Percentiles rank a stretch among this genome's conserved stretches.
phyloP scores from a whole-genome alignment of 1,284 basidiomycete genomes.

The Tylopilus sp. region DNA sequence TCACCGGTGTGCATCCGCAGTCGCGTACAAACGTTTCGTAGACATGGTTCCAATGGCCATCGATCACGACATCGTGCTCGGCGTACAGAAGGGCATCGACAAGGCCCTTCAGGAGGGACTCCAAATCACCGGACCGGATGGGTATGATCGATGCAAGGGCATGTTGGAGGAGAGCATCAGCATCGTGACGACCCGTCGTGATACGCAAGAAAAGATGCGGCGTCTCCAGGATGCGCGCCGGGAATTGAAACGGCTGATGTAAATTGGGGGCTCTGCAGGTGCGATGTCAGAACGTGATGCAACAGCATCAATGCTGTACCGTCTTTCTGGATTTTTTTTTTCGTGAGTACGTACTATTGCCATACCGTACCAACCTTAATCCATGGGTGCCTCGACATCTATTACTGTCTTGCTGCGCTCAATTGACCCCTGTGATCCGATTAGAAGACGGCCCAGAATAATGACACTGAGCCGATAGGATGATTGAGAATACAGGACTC shows the following conservation, averaged over 20 bases:
- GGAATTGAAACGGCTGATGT: constrained; percentile 39
- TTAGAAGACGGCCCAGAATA: too few species aligned
- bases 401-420: too few species aligned
- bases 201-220: constrained; percentile 49
- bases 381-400: too few species aligned
- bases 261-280: neutral
- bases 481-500: too few species aligned
- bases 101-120: constrained; percentile 44
- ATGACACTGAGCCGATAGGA: too few species aligned
- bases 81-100: constrained; percentile 41
- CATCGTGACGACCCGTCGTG: constrained; percentile 45
- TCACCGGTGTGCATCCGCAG: constrained; percentile 32
- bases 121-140: constrained; percentile 34
- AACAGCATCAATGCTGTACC: neutral
- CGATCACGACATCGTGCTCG: constrained; percentile 55
- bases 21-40: constrained; percentile 63
- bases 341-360: too few species aligned
- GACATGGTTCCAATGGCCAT: constrained; percentile 62
- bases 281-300: too few species aligned
- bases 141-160: constrained; percentile 38
- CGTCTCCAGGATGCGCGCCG: constrained; percentile 47
- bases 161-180: constrained; percentile 52
- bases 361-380: too few species aligned
- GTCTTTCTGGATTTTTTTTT: too few species aligned
- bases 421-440: too few species aligned